Base-by-base conservation (phyloP, 2,329 filamentous ascomycete species). In the Fusarium dlaminii region DNA sequence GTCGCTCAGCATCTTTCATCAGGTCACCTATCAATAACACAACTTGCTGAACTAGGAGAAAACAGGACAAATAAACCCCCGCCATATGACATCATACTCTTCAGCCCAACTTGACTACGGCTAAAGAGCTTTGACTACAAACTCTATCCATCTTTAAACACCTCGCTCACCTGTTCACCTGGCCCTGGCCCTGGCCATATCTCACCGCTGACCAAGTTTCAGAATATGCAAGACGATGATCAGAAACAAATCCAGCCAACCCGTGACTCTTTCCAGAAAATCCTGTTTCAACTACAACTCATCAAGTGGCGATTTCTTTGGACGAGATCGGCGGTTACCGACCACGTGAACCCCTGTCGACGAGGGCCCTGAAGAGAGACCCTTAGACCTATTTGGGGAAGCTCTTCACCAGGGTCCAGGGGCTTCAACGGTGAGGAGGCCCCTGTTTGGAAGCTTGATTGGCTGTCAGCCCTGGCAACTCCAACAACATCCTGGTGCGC, bases 161-260 rank as follows among this genome's bases (percentile, higher is more conserved):
- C 54, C 30, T 70, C 39, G 55, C 46, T 32, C 27, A 34, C 30
- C 15, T 30, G 37, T 15, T 24, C 18, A 58, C 40, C 34, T 37
- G 49, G 37, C 24, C 17, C 18, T 39, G 36, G 37, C 37, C 18
- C 27, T 48, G 45, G 22, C 48, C 48, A 14, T 51, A 37, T 56
- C 48, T 63, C 56, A 63, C 55, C 32, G 40, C 45, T 52, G 57
- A 34, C 48, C 59, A 61, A 60, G 75, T 77, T 77, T 77, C 72
- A 77, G 65, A 72, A 73, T 73, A 62, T 74, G 72, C 72, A 75
- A 14, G 49, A 29, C 42, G 72, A 61, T 40, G 72, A 74, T 75
- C 68, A 63, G 68, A 73, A 73, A 70, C 64, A 60, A 37, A 37
- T 62, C 37, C 46, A 57, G 39, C 51, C 63, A 70, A 57, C 58